Base-by-base conservation (phyloP, 2,329 filamentous ascomycete species). In the Sclerotinia borealis region DNA sequence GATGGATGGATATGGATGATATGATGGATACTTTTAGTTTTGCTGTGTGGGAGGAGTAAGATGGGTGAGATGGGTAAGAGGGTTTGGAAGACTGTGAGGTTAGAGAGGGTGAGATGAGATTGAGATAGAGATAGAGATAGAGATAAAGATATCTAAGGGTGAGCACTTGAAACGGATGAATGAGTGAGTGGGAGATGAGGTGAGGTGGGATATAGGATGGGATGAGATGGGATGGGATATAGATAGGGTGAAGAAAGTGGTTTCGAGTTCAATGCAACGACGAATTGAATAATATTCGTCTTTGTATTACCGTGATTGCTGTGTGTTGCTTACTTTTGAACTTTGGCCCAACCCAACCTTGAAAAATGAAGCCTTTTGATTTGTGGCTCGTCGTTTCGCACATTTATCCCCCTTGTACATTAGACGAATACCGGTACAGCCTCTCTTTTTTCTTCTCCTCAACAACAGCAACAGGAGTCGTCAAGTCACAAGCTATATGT, bases 241-340 rank as follows among this genome's bases (percentile, higher is more conserved):
- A 27, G 22, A 56, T 22, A 56, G 9, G 8, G 45, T 25, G 22
- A n/a, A n/a, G 3, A 10, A 37, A 49, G 27, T 41, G 22, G 22
- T 59, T 29, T 59, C n/a, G 17, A 49, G 27, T 37, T 55, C 51
- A 55, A 55, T 55, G 25, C 39, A 55, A 55, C 52, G 25, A 6
- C n/a, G n/a, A n/a, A 39, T 39, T 34, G 31, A 58, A 47, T 47
- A 13, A 45, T 7, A 34, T 59, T 59, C 27, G 55, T 34, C n/a
- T 36, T n/a, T 9, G 41, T 39, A 49, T 37, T 8, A 60, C 36
- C 9, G 22, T 60, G 25, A 36, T 51, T 56, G 27, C 39, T 27
- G 41, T 48, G 15, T 59, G 43, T 39, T 58, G 54, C 56, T 59
- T 59, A 59, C 45, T 49, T 50, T 27, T 19, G 51, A 55, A 55